Percentiles rank a stretch among this genome's conserved stretches.
These are phyloP conservation scores for Paradendryphiella salina DNA, from an alignment of 2,329 filamentous ascomycete species.

Conservation along the genomic window DNA sequence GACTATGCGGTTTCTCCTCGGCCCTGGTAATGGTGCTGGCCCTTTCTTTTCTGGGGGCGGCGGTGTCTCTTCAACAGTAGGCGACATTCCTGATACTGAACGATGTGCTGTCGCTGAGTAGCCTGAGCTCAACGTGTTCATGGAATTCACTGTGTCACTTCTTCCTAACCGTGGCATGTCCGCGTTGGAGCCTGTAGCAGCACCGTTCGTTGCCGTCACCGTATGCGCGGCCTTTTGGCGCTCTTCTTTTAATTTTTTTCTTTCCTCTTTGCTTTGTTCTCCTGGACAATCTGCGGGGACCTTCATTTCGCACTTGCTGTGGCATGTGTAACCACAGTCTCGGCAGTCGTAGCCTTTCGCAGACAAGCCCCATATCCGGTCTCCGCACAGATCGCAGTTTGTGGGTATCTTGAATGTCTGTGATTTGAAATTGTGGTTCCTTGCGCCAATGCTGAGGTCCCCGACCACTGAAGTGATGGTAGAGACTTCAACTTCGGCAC, in stretches of 20 bases:
- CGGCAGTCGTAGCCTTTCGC: conserved; percentile 96
- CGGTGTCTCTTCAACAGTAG: conserved; percentile 56
- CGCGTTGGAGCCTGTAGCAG: conserved; percentile 55
- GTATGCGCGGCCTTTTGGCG: conserved; percentile 78
- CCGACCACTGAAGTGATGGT: conserved; percentile 91
- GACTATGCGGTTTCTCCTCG: conserved; percentile 70
- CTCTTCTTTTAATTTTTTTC: conserved; percentile 87
- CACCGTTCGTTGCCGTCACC: conserved; percentile 50
- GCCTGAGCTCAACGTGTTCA: conserved; percentile 74
- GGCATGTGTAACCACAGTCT: conserved; percentile 96
- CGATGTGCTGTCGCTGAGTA: conserved; percentile 79
- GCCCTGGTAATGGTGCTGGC: conserved; percentile 29
- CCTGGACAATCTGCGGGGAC: conserved; percentile 94
- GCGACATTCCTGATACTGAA: conserved; percentile 67
- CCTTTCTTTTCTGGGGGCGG: conserved; percentile 44
- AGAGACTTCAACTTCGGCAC: conserved; percentile 87
- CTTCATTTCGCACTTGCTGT: conserved; percentile 99
- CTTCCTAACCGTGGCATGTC: conserved; percentile 72
- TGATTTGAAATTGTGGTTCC: conserved; percentile 97
- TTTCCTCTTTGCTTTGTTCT: conserved; percentile 90
- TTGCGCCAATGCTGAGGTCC: conserved; percentile 87
- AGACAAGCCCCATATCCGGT: conserved; percentile 94
- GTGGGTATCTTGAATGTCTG: conserved; percentile 99
- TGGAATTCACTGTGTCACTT: conserved; percentile 85
- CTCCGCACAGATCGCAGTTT: conserved; percentile 94